A percentile compares a stretch with the other conserved stretches of the same genome.
phyloP scores from a whole-genome alignment of 192 early-diverging fungal species.

The Coemansia sp. region DNA sequence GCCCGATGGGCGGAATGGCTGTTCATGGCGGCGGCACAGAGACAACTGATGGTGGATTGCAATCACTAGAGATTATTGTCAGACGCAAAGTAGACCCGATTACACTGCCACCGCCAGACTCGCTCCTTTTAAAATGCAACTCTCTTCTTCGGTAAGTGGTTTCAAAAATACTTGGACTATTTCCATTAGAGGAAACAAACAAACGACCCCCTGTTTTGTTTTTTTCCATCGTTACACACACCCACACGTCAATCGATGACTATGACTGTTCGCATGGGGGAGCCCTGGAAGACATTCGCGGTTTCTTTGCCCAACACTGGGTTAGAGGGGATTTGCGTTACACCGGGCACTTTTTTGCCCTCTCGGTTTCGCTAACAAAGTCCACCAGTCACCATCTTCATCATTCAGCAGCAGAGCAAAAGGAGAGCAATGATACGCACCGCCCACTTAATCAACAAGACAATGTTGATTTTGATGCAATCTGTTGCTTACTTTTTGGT shows the following conservation, averaged over 20 bases:
- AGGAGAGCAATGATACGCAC: too few relatives aligned
- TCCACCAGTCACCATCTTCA: too few relatives aligned
- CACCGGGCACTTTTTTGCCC: too few relatives aligned
- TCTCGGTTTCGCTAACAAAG: too few relatives aligned
- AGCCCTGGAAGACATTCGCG: neutral
- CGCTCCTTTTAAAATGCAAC: conserved; percentile 30
- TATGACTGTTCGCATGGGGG: neutral
- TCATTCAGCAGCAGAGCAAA: too few relatives aligned
- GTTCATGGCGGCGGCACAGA: neutral
- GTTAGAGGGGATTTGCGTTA: too few relatives aligned
- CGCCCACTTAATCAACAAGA: too few relatives aligned
- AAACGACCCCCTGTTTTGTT: neutral
- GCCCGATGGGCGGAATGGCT: conserved; percentile 4
- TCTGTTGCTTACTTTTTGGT: too few relatives aligned
- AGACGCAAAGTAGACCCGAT: conserved; percentile 16
- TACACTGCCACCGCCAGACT: conserved; percentile 35
- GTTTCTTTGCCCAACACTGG: too few relatives aligned
- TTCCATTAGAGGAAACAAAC: conserved; percentile 2
- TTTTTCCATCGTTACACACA: conserved; percentile 1
- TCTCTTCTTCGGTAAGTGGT: conserved; percentile 41
- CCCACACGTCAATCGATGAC: neutral
- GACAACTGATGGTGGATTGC: neutral
- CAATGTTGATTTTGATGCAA: too few relatives aligned
- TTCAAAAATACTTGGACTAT: neutral
- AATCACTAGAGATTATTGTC: conserved; percentile 34